Evolutionary conservation across 345 rosid species (phyloP).

Genomic region (Dipteronia sinensis): DNA sequence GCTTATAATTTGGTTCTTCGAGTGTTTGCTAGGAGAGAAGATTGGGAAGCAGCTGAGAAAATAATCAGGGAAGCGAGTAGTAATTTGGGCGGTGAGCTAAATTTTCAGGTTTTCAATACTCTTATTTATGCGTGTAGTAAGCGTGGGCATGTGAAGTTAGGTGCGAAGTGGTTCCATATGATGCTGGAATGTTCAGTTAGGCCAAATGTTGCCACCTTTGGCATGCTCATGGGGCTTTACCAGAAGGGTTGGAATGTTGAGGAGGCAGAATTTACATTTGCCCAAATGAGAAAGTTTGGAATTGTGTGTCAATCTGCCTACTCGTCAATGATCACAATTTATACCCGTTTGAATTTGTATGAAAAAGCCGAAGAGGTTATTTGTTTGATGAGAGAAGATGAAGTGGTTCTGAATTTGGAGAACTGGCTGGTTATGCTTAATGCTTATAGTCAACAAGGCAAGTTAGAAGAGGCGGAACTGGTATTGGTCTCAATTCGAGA

Average conservation of each 20-base stretch:
- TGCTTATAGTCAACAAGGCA: slow-evolving; percentile 82
- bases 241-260: slow-evolving; percentile 72
- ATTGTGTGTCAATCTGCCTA: slow-evolving; percentile 83
- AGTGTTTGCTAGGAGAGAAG: slow-evolving; percentile 66
- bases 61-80: slow-evolving; percentile 45
- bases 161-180: slow-evolving; percentile 71
- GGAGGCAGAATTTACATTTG: slow-evolving; percentile 74
- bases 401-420: slow-evolving; percentile 55
- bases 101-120: slow-evolving; percentile 69
- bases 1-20: slow-evolving; percentile 79
- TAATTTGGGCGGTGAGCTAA: slow-evolving; percentile 37
- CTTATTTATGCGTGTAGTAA: slow-evolving; percentile 67
- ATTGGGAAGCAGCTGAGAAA: slow-evolving; percentile 74
- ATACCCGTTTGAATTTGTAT: slow-evolving; percentile 67
- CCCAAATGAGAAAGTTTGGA: slow-evolving; percentile 61
- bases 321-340: slow-evolving; percentile 86
- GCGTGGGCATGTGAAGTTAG: slow-evolving; percentile 51
- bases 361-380: slow-evolving; percentile 79
- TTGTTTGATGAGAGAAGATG: slow-evolving; percentile 56
- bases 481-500: slow-evolving; percentile 56
- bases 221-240: slow-evolving; percentile 87
- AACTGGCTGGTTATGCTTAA: slow-evolving; percentile 88
- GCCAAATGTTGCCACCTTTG: slow-evolving; percentile 82
- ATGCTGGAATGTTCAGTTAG: slow-evolving; percentile 68
- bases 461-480: slow-evolving; percentile 69